These are phyloP conservation scores for Penicillium argentinense DNA, from an alignment of 495 filamentous ascomycete species.

Conservation along the genomic window DNA sequence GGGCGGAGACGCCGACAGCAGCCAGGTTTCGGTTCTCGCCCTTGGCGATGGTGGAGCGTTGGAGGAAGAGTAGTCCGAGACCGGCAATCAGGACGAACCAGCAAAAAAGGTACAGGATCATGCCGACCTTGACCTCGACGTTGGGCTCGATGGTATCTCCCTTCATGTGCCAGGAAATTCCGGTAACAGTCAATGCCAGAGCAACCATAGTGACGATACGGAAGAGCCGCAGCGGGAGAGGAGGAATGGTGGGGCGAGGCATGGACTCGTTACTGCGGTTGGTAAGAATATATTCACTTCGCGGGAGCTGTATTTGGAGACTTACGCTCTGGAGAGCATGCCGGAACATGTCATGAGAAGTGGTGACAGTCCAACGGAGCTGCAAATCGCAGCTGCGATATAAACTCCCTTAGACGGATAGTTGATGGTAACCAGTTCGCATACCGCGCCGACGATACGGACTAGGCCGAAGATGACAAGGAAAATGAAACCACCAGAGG, in stretches of 20 bases:
- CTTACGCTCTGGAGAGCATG: conserved; percentile 30
- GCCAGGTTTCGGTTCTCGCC: conserved; percentile 36
- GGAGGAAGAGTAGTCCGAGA: conserved; percentile 13
- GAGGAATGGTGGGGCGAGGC: too few relatives aligned
- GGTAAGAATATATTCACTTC: too few relatives aligned
- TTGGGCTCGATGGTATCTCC: conserved; percentile 11
- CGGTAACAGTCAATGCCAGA: conserved; percentile 22
- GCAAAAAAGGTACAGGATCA: conserved; percentile 27
- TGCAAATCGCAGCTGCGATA: conserved; percentile 25
- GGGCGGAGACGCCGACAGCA: conserved; percentile 32
- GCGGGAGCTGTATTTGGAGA: conserved; percentile 14
- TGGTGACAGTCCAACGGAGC: conserved; percentile 30
- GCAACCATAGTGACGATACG: conserved; percentile 20
- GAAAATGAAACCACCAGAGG: conserved; percentile 34
- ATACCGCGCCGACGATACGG: conserved; percentile 35
- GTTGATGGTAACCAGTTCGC: conserved; percentile 38
- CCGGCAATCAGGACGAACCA: conserved; percentile 24
- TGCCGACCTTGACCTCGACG: conserved; percentile 21
- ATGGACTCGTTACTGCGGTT: too few relatives aligned
- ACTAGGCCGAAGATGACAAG: conserved; percentile 35
- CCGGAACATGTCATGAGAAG: conserved; percentile 22
- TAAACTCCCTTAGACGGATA: conserved; percentile 21
- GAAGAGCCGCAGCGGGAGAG: too few relatives aligned
- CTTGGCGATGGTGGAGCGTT: conserved; percentile 13
- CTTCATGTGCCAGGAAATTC: conserved; percentile 19